A percentile compares a stretch with the other conserved stretches of the same genome.
These are phyloP conservation scores for Candida nonsorbophila DNA, from an alignment of 805 yeast genomes.

Conservation along the genomic window DNA sequence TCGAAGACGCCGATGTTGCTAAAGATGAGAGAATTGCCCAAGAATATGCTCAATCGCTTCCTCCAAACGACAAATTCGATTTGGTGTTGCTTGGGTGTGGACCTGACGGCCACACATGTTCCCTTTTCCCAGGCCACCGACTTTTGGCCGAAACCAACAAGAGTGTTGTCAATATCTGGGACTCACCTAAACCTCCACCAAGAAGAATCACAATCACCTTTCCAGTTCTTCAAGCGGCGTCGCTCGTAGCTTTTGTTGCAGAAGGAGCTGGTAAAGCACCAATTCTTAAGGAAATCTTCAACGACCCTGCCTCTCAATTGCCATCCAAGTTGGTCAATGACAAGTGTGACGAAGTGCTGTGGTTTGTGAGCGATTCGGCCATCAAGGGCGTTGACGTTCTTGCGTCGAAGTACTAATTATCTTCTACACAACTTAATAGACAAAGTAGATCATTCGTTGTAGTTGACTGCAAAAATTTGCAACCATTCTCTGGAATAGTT, in stretches of 20 bases:
- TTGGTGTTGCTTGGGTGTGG: slow-evolving; percentile 83
- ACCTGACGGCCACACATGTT: slow-evolving; percentile 95
- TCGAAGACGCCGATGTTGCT: slow-evolving; percentile 41
- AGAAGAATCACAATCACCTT: slow-evolving; percentile 86
- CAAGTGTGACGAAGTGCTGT: slow-evolving; percentile 51
- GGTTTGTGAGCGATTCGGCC: slow-evolving; percentile 87
- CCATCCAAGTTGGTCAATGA: slow-evolving; percentile 78
- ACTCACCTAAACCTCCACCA: slow-evolving; percentile 93
- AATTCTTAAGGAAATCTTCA: slow-evolving; percentile 66
- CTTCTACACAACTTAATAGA: too few species aligned
- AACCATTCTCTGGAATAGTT: too few species aligned
- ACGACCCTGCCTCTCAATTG: slow-evolving; percentile 38
- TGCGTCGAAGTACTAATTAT: slow-evolving; percentile 33
- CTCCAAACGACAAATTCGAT: slow-evolving; percentile 47
- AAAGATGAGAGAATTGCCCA: slow-evolving; percentile 49
- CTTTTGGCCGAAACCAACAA: slow-evolving; percentile 51
- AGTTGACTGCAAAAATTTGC: too few species aligned
- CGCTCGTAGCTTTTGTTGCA: slow-evolving; percentile 72
- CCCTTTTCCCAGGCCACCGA: slow-evolving; percentile 81
- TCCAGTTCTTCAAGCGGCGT: slow-evolving; percentile 58
- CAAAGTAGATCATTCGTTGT: too few species aligned
- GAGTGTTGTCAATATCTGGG: slow-evolving; percentile 60
- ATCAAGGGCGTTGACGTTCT: slow-evolving; percentile 52
- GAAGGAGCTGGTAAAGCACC: slow-evolving; percentile 83
- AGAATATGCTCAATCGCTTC: slow-evolving; percentile 57